Conservation (phyloP, 192 early-diverging fungal species). For the Coemansia sp. region DNA sequence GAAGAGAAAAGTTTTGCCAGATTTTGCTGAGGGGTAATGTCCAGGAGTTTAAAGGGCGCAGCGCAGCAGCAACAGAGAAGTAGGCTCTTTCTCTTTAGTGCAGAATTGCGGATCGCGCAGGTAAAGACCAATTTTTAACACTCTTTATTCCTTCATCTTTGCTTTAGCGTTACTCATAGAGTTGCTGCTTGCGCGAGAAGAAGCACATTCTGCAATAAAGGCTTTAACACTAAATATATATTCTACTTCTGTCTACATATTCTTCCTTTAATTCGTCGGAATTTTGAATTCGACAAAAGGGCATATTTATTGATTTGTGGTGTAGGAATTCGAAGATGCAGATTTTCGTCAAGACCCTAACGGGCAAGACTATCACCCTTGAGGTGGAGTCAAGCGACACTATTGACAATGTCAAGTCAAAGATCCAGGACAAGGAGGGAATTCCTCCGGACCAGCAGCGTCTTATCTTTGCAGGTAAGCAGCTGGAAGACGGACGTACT, state of each 20-base stretch:
- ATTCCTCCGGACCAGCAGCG: slow-evolving; percentile 84
- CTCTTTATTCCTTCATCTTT: slow-evolving; percentile 12
- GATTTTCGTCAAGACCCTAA: slow-evolving; percentile 86
- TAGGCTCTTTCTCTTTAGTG: slow-evolving; percentile 50
- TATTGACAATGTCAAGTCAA: slow-evolving; percentile 81
- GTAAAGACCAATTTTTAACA: slow-evolving; percentile 36
- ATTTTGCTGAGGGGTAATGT: not conserved
- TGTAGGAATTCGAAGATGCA: slow-evolving; percentile 52
- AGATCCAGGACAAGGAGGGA: slow-evolving; percentile 87
- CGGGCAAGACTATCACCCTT: slow-evolving; percentile 81
- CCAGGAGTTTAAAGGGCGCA: not conserved
- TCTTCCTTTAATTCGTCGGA: slow-evolving; percentile 5
- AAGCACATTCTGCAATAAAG: slow-evolving; percentile 43
- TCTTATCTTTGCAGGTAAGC: slow-evolving; percentile 80
- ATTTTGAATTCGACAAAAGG: slow-evolving; percentile 2
- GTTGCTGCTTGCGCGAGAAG: slow-evolving; percentile 39
- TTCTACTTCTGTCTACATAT: slow-evolving; percentile 2
- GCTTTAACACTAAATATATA: slow-evolving; percentile 16
- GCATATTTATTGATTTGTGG: not conserved
- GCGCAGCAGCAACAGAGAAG: slow-evolving; percentile 1
- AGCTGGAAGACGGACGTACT: slow-evolving; percentile 74
- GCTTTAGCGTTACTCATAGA: not conserved
- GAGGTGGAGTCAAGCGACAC: slow-evolving; percentile 87
- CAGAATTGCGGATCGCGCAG: slow-evolving; percentile 58
- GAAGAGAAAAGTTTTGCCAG: not conserved